Percentiles rank a stretch among this genome's conserved stretches.
phyloP scores from a whole-genome alignment of 345 rosid species.

The Theobroma cacao region DNA sequence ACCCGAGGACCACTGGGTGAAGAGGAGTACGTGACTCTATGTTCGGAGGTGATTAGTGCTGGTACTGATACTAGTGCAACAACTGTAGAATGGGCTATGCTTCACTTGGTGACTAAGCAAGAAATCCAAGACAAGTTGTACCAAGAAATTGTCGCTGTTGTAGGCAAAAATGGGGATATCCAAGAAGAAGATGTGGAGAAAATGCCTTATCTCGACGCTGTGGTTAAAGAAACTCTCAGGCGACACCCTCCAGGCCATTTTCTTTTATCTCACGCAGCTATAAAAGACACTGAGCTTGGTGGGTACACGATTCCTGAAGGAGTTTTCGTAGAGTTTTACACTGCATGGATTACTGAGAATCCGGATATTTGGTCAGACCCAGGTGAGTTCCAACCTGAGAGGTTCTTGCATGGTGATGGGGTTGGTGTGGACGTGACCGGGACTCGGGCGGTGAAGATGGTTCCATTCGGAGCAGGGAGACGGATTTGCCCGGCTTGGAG shows the following conservation, averaged over 20 bases:
- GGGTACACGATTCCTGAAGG: slow-evolving; percentile 71
- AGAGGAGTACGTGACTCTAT: slow-evolving; percentile 79
- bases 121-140: slow-evolving; percentile 67
- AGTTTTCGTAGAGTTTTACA: slow-evolving; percentile 78
- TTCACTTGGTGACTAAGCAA: slow-evolving; percentile 63
- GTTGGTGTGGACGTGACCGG: slow-evolving; percentile 78
- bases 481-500: slow-evolving; percentile 93
- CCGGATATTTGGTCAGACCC: slow-evolving; percentile 79
- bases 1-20: slow-evolving; percentile 55
- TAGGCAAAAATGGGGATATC: slow-evolving; percentile 53
- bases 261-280: slow-evolving; percentile 70
- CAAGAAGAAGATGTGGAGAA: slow-evolving; percentile 71
- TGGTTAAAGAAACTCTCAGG: slow-evolving; percentile 84
- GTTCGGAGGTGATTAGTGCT: slow-evolving; percentile 81
- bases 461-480: slow-evolving; percentile 91
- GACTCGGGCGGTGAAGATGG: slow-evolving; percentile 71
- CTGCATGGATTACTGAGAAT: slow-evolving; percentile 91
- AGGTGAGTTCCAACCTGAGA: slow-evolving; percentile 66
- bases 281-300: slow-evolving; percentile 64
- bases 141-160: slow-evolving; percentile 51
- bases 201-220: slow-evolving; percentile 65
- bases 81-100: slow-evolving; percentile 77
- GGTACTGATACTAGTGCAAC: slow-evolving; percentile 94
- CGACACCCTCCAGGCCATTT: slow-evolving; percentile 98
- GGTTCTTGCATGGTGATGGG: slow-evolving; percentile 83